phyloP scores from a whole-genome alignment of 2,329 filamentous ascomycete genomes.

The Keithomyces neogunnii region DNA sequence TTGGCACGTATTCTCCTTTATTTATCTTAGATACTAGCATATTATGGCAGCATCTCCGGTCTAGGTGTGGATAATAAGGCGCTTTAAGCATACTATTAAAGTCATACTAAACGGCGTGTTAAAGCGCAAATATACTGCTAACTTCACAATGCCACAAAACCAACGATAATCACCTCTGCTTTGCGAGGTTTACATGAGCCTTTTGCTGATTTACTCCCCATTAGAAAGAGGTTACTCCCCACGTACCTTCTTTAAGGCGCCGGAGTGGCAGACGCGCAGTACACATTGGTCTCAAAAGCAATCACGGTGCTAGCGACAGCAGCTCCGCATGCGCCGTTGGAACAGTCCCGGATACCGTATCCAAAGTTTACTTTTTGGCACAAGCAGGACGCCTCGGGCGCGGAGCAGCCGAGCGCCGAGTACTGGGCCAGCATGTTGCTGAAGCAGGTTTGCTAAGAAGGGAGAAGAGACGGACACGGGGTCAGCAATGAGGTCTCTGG shows the following conservation, averaged over 20 bases:
- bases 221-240: no score
- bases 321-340: constrained; percentile 6
- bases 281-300: constrained; percentile 1
- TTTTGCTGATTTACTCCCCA: no score
- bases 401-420: constrained; percentile 6
- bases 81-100: background rate
- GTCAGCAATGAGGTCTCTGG: no score
- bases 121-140: background rate
- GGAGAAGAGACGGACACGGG: no score
- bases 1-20: no score
- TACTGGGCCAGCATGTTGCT: constrained; percentile 3
- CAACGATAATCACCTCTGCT: no score
- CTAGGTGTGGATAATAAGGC: background rate
- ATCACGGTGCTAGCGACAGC: constrained; percentile 9
- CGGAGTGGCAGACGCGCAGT: background rate
- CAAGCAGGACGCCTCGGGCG: constrained; percentile 6
- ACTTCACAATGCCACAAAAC: no score
- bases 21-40: background rate
- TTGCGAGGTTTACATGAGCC: no score
- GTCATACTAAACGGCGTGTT: background rate
- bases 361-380: constrained; percentile 10
- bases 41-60: background rate
- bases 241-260: no score
- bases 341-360: constrained; percentile 10
- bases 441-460: background rate